These are phyloP conservation scores for Coniella vitis DNA, from an alignment of 2,329 filamentous ascomycete species.

Conservation along the genomic window DNA sequence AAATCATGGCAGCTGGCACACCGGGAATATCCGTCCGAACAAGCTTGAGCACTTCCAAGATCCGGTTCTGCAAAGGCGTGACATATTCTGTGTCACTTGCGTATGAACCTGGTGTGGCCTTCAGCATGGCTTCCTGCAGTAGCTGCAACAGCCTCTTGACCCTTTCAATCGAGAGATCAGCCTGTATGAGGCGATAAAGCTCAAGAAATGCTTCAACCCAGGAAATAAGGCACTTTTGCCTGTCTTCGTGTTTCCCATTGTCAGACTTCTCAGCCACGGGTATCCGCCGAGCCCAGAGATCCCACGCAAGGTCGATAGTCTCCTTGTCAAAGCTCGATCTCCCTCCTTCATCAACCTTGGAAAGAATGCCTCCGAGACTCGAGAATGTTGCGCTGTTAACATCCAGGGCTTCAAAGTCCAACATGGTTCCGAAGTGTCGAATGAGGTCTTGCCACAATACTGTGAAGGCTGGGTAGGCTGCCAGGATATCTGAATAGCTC, in stretches of 20 bases:
- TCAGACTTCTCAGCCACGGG: slow-evolving; percentile 40
- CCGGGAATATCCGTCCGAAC: slow-evolving; percentile 60
- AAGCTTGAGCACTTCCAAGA: slow-evolving; percentile 60
- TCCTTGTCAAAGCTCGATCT: slow-evolving; percentile 38
- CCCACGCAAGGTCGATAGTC: slow-evolving; percentile 59
- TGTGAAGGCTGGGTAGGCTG: slow-evolving; percentile 59
- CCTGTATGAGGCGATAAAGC: slow-evolving; percentile 68
- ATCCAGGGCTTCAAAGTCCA: slow-evolving; percentile 58
- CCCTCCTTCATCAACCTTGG: slow-evolving; percentile 36
- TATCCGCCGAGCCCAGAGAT: slow-evolving; percentile 62
- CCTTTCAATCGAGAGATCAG: slow-evolving; percentile 53
- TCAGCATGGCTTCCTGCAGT: slow-evolving; percentile 62
- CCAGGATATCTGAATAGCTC: slow-evolving; percentile 68
- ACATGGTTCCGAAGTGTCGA: slow-evolving; percentile 56
- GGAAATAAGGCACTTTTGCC: slow-evolving; percentile 78
- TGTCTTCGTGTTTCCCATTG: slow-evolving; percentile 48
- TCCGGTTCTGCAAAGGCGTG: slow-evolving; percentile 64
- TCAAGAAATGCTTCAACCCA: slow-evolving; percentile 72
- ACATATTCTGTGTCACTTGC: slow-evolving; percentile 66
- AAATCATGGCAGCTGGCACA: slow-evolving; percentile 61
- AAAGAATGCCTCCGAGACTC: slow-evolving; percentile 58
- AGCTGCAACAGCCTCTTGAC: slow-evolving; percentile 65
- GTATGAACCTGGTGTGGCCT: slow-evolving; percentile 61
- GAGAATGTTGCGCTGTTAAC: slow-evolving; percentile 67
- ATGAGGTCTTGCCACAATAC: slow-evolving; percentile 71